Base-by-base conservation (phyloP, 352 stramenopile species). In the Globisporangium spiculum region DNA sequence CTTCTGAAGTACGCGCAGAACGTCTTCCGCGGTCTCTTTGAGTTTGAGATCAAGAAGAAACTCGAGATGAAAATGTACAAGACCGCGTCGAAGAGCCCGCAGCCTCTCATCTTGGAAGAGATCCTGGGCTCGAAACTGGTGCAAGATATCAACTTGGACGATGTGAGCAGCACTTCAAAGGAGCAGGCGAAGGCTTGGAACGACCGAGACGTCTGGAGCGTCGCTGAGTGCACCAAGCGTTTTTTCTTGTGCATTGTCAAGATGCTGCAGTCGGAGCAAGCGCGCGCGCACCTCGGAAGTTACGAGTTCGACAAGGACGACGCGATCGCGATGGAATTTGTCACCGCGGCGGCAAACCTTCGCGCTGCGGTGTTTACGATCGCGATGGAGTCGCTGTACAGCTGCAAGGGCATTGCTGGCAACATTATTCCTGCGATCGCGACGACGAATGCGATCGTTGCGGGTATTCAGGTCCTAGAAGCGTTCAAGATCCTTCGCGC, bases 401-500 rank as follows among this genome's bases (percentile, higher is more conserved):
- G 74, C 48, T 94, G 97, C 81, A 99, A 99, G 80, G 98, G 98
- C 30, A 99, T 99, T 69, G 98, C 98, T 5, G 98, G 98, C 24
- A 99, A 99, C 75, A 99, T 99, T 70, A 99, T 99, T 65, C 98
- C 98, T 54, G 98, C 98, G 20, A 99, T 99, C 76, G 98, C 98
- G 12, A 99, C 98, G 18, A 99, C 98, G n/a, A 99, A 99, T 78
- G 98, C 98, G 20, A 99, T 99, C 75, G 97, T 99, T 26, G 97
- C 98, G 0, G 98, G 97, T 5, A 82, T 99, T 24, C 89, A 96
- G 60, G 89, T 96, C 54, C 74, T 96, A 26, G 80, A 96, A 71
- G 87, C 87, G 16, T 93, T 94, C 74, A 89, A 90, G 67, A 89
- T 96, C 67, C 66, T 96, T 9, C 82, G 83, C n/a, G 78, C 70